Conservation (phyloP, 371 early-diverging fungal species). For the Actinomortierella ambigua region DNA sequence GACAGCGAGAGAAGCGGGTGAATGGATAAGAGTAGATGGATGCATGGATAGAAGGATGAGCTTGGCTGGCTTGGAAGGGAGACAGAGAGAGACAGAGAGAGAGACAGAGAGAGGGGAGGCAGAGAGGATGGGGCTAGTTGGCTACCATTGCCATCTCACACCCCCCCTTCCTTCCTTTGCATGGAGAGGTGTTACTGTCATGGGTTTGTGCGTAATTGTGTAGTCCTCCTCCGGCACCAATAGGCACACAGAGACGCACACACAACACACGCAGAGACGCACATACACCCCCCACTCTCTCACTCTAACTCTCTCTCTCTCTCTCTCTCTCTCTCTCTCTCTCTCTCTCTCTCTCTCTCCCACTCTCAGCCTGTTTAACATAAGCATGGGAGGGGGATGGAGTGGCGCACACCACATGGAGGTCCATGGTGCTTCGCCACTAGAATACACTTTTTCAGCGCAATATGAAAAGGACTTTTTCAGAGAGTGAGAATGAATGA, state of each 20-base stretch:
- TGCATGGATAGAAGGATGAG: not conserved
- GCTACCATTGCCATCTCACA: not conserved
- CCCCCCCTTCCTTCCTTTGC: constrained; percentile 1
- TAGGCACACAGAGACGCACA: too few relatives aligned
- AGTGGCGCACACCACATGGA: not conserved
- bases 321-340: too few relatives aligned
- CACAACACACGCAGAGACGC: too few relatives aligned
- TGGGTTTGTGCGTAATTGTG: too few relatives aligned
- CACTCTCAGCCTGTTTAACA: not conserved
- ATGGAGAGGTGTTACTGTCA: not conserved
- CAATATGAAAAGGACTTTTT: too few relatives aligned
- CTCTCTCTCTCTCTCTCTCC: too few relatives aligned
- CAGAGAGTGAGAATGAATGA: not conserved
- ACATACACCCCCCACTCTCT: too few relatives aligned
- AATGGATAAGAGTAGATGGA: not conserved
- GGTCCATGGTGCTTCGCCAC: too few relatives aligned
- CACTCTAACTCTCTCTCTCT: too few relatives aligned
- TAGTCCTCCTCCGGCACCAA: too few relatives aligned
- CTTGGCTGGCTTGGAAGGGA: not conserved
- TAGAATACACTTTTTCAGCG: too few relatives aligned
- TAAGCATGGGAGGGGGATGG: not conserved
- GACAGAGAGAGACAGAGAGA: constrained; percentile 6
- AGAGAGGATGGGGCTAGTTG: not conserved
- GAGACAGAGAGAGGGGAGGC: not conserved
- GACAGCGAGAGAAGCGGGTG: not conserved